These are phyloP conservation scores for Corylus heterophylla DNA, from an alignment of 306 rosid species.

Conservation along the genomic window DNA sequence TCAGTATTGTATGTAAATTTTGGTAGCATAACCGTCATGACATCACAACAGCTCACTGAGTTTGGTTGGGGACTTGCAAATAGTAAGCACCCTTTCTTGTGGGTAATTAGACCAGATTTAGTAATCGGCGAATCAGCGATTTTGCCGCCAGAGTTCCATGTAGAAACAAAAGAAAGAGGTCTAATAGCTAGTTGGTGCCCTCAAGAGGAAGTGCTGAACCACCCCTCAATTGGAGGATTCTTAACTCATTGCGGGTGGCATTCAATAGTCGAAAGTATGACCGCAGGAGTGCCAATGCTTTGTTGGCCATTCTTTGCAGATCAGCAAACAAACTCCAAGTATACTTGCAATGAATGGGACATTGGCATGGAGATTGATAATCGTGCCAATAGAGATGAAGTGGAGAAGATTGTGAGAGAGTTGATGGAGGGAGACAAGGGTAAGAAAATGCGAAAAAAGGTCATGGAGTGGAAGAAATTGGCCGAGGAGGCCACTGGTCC, in stretches of 20 bases:
- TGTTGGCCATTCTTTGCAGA: background rate
- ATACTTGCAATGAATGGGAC: background rate
- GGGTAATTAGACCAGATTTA: slow-evolving; percentile 23
- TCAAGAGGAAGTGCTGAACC: no score
- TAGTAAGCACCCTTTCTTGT: slow-evolving; percentile 10
- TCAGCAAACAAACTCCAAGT: background rate
- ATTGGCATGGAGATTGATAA: background rate
- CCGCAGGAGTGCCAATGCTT: slow-evolving; percentile 9
- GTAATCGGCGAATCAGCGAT: background rate
- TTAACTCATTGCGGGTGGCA: slow-evolving; percentile 20
- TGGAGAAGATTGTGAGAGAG: background rate
- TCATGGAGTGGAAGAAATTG: background rate
- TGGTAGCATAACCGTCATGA: background rate
- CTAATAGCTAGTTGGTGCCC: no score
- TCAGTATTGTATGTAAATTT: slow-evolving; percentile 21
- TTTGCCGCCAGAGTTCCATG: slow-evolving; percentile 1
- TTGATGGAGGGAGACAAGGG: slow-evolving; percentile 1
- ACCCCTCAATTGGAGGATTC: slow-evolving; percentile 8
- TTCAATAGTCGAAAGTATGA: slow-evolving; percentile 15
- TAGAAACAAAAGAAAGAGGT: background rate
- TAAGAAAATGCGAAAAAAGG: background rate
- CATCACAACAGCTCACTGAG: slow-evolving; percentile 8
- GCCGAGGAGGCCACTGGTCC: background rate
- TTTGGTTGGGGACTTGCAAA: slow-evolving; percentile 26
- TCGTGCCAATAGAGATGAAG: background rate